These are phyloP conservation scores for Wallacemonas sp. DNA, from an alignment of 208 protist genomes.

Conservation along the genomic window DNA sequence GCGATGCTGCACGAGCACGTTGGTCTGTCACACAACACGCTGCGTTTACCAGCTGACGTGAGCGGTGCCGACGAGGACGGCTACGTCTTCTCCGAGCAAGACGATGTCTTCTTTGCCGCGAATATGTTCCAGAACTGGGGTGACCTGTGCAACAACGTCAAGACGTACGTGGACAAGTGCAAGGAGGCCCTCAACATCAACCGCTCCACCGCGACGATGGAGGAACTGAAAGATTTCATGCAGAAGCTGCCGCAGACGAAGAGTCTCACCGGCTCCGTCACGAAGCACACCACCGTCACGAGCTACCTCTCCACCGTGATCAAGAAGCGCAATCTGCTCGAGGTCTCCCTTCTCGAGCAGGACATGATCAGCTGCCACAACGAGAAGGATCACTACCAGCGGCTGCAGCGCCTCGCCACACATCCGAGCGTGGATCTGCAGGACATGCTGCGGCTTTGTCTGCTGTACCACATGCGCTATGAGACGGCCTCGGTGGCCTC, in stretches of 20 bases:
- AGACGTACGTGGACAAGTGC: slow-evolving; percentile 94
- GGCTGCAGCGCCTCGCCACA: slow-evolving; percentile 56
- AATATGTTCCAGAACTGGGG: slow-evolving; percentile 98
- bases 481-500: slow-evolving; percentile 39
- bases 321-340: slow-evolving; percentile 81
- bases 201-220: slow-evolving; percentile 79
- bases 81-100: slow-evolving; percentile 86
- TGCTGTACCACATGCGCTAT: slow-evolving; percentile 85
- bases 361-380: slow-evolving; percentile 81
- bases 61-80: slow-evolving; percentile 52
- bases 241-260: slow-evolving; percentile 82
- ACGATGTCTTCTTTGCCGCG: slow-evolving; percentile 95
- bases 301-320: slow-evolving; percentile 82
- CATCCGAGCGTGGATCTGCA: slow-evolving; percentile 25
- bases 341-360: slow-evolving; percentile 96
- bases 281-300: slow-evolving; percentile 83
- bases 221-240: slow-evolving; percentile 88
- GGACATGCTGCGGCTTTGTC: slow-evolving; percentile 74
- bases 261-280: slow-evolving; percentile 76
- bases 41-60: slow-evolving; percentile 55
- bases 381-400: slow-evolving; percentile 67
- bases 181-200: slow-evolving; percentile 85
- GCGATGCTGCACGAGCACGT: slow-evolving; percentile 99
- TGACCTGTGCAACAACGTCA: slow-evolving; percentile 96
- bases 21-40: slow-evolving; percentile 93